These are phyloP conservation scores for Neopestalotiopsis clavispora DNA, from an alignment of 2,329 filamentous ascomycete species.

Conservation along the genomic window DNA sequence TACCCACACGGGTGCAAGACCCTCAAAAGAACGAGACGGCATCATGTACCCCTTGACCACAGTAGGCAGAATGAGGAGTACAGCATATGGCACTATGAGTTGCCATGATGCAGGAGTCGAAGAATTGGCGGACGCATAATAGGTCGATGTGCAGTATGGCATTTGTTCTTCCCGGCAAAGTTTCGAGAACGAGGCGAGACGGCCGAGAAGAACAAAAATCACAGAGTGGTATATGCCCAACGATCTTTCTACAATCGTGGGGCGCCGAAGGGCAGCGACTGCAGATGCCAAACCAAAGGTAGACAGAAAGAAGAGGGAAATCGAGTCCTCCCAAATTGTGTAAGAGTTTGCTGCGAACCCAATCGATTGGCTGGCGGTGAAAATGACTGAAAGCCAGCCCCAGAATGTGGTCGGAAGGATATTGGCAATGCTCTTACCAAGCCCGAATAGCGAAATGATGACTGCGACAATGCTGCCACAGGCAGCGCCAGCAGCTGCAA, in stretches of 20 bases:
- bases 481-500: slow-evolving; percentile 46
- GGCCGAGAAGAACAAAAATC: slow-evolving; percentile 78
- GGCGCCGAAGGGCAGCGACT: slow-evolving; percentile 76
- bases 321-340: slow-evolving; percentile 98
- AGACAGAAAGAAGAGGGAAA: slow-evolving; percentile 86
- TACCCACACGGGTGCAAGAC: slow-evolving; percentile 84
- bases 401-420: slow-evolving; percentile 77
- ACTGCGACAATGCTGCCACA: slow-evolving; percentile 50
- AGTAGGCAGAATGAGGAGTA: slow-evolving; percentile 73
- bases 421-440: slow-evolving; percentile 50
- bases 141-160: slow-evolving; percentile 94
- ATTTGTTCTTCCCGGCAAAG: slow-evolving; percentile 98
- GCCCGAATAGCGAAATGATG: slow-evolving; percentile 45
- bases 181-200: slow-evolving; percentile 84
- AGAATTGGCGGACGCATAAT: slow-evolving; percentile 89
- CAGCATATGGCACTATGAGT: slow-evolving; percentile 76
- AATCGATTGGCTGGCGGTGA: slow-evolving; percentile 85
- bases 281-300: slow-evolving; percentile 83
- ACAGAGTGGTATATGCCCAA: slow-evolving; percentile 85
- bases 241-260: slow-evolving; percentile 68
- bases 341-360: slow-evolving; percentile 98
- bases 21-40: slow-evolving; percentile 86
- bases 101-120: slow-evolving; percentile 95
- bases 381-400: slow-evolving; percentile 84
- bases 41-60: slow-evolving; percentile 81